These are phyloP conservation scores for Arthrobotrys iridis DNA, from an alignment of 2,329 filamentous ascomycete species.

Conservation along the genomic window DNA sequence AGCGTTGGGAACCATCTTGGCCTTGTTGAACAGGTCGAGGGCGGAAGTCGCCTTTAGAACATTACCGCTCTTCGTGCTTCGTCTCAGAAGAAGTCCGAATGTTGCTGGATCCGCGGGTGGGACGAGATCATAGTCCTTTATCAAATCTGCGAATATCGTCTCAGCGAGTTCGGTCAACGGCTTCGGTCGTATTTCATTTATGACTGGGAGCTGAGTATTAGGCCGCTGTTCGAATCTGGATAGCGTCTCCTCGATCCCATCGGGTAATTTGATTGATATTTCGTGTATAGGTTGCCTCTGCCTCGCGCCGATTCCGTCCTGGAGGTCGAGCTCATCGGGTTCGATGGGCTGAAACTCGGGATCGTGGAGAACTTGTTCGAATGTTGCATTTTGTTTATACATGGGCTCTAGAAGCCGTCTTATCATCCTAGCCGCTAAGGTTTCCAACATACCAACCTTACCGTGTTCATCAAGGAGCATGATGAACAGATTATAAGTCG, in stretches of 20 bases:
- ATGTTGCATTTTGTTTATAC: slow-evolving; percentile 36
- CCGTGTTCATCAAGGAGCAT: slow-evolving; percentile 47
- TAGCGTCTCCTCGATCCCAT: slow-evolving; percentile 35
- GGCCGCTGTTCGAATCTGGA: slow-evolving; percentile 31
- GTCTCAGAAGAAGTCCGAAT: slow-evolving; percentile 36
- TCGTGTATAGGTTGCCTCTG: neutral
- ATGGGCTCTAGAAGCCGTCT: slow-evolving; percentile 39
- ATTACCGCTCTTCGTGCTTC: slow-evolving; percentile 21
- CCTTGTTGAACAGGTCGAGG: slow-evolving; percentile 27
- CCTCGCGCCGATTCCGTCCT: neutral
- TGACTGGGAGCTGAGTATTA: slow-evolving; percentile 19
- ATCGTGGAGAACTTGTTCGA: slow-evolving; percentile 38
- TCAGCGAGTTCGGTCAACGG: slow-evolving; percentile 17
- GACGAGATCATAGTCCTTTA: slow-evolving; percentile 26
- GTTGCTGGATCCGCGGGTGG: slow-evolving; percentile 47
- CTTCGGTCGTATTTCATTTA: slow-evolving; percentile 49
- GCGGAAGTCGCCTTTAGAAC: slow-evolving; percentile 37
- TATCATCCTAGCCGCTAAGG: slow-evolving; percentile 35
- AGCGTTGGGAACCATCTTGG: slow-evolving; percentile 36
- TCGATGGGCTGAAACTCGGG: slow-evolving; percentile 29
- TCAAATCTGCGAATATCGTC: slow-evolving; percentile 21
- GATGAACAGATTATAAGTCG: slow-evolving; percentile 49
- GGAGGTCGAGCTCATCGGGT: slow-evolving; percentile 1
- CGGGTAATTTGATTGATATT: slow-evolving; percentile 16
- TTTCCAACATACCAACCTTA: slow-evolving; percentile 41